phyloP scores from a whole-genome alignment of 2,329 filamentous ascomycete genomes.

The Aspergillus ruber region DNA sequence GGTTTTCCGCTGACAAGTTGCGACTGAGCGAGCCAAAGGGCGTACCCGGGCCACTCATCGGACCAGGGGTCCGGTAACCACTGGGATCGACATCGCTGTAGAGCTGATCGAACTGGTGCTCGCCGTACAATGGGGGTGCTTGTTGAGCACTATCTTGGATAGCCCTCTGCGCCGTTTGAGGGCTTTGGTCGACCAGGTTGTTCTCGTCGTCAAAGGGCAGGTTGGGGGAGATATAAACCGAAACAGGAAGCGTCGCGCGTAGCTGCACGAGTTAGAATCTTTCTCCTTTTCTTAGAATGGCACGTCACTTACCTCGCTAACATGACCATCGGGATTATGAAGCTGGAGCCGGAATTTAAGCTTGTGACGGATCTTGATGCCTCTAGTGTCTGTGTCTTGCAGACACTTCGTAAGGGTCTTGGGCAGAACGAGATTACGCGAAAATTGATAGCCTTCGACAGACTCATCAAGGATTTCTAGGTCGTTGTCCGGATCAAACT shows the following conservation, averaged over 20 bases:
- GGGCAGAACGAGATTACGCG: constrained; percentile 61
- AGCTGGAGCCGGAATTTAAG: constrained; percentile 85
- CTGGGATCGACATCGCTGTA: constrained; percentile 79
- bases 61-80: constrained; percentile 72
- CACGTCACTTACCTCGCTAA: constrained; percentile 64
- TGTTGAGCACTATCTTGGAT: constrained; percentile 54
- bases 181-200: constrained; percentile 61
- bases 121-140: constrained; percentile 87
- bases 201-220: constrained; percentile 84
- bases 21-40: constrained; percentile 66
- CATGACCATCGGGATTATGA: constrained; percentile 89
- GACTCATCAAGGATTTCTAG: constrained; percentile 49
- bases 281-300: neutral
- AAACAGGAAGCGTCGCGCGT: constrained; percentile 81
- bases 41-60: constrained; percentile 64
- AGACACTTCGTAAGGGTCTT: constrained; percentile 76
- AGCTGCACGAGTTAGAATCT: constrained; percentile 47
- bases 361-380: constrained; percentile 89
- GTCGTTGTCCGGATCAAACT: constrained; percentile 61
- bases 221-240: constrained; percentile 92
- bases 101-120: constrained; percentile 81
- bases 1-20: constrained; percentile 73
- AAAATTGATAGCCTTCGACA: constrained; percentile 56
- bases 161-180: constrained; percentile 42
- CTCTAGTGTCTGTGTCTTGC: constrained; percentile 81